Evolutionary conservation across 164 flowering plant species (phyloP).

Genomic region (Warburgia ugandensis): DNA sequence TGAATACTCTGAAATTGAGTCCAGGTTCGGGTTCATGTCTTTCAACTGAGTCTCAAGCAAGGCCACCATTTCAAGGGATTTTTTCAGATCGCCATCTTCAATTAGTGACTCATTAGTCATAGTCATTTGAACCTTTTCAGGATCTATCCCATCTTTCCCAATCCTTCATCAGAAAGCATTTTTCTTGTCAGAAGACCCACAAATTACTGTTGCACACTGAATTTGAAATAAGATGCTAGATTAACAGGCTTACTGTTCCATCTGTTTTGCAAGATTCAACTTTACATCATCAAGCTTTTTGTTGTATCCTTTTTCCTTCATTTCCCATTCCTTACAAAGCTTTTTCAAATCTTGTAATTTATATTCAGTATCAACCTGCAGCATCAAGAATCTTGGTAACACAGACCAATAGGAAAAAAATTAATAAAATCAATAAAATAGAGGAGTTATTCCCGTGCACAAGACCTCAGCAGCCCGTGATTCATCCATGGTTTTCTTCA

Average conservation of each 20-base stretch:
- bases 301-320: constrained; percentile 63
- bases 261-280: constrained; percentile 43
- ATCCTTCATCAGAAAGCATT: constrained; percentile 35
- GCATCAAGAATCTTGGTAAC: not conserved
- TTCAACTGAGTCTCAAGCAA: constrained; percentile 85
- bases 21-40: constrained; percentile 98
- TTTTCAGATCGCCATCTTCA: constrained; percentile 46
- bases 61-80: constrained; percentile 76
- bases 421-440: not conserved
- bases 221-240: not conserved
- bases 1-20: constrained; percentile 86
- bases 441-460: not conserved
- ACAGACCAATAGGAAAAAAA: not conserved
- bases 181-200: no score
- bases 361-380: constrained; percentile 83
- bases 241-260: constrained; percentile 71
- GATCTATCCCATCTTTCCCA: constrained; percentile 79
- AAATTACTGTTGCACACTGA: no score
- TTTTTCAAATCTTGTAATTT: constrained; percentile 85
- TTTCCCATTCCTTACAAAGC: constrained; percentile 62
- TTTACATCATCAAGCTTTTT: constrained; percentile 73
- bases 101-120: constrained; percentile 40
- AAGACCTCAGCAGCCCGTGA: constrained; percentile 73
- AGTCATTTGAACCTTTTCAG: constrained; percentile 70
- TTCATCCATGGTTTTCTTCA: constrained; percentile 42